Conservation (phyloP, 345 rosid genomes). For the Euphorbia pulcherrima region DNA sequence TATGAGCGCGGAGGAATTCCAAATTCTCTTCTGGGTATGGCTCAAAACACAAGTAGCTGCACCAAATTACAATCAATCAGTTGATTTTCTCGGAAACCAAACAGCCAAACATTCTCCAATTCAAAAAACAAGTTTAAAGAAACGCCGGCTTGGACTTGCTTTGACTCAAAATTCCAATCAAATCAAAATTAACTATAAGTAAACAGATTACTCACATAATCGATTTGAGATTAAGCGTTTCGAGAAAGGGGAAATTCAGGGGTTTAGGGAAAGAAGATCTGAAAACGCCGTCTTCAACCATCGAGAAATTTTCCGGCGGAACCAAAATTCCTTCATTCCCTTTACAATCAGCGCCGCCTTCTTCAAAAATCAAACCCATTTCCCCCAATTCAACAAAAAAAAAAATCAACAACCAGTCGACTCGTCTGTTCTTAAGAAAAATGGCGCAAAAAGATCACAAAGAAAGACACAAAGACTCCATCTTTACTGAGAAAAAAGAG, state of each 20-base stretch:
- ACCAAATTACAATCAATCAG: conserved; percentile 4
- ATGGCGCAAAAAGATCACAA: too few species aligned
- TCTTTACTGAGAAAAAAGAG: too few species aligned
- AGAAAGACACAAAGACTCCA: too few species aligned
- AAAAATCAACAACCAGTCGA: too few species aligned
- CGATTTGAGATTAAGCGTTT: conserved; percentile 66
- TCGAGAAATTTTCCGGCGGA: conserved; percentile 71
- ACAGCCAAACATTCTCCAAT: too few species aligned
- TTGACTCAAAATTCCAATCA: too few species aligned
- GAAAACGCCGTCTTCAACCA: conserved; percentile 75
- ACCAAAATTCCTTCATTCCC: conserved; percentile 22
- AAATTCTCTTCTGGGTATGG: conserved; percentile 71
- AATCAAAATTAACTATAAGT: too few species aligned
- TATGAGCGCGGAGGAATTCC: conserved; percentile 46
- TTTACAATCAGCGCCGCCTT: neutral
- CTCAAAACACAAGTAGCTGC: conserved; percentile 79
- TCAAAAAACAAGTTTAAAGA: too few species aligned
- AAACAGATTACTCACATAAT: conserved; percentile 43
- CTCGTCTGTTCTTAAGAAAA: too few species aligned
- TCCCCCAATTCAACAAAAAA: too few species aligned
- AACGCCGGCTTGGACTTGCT: too few species aligned
- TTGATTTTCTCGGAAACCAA: neutral
- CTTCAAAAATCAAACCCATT: conserved; percentile 43
- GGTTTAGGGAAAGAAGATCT: conserved; percentile 68
- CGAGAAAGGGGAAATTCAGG: conserved; percentile 50